phyloP scores from a whole-genome alignment of 1,284 basidiomycete genomes.

The Marasmius sp. region DNA sequence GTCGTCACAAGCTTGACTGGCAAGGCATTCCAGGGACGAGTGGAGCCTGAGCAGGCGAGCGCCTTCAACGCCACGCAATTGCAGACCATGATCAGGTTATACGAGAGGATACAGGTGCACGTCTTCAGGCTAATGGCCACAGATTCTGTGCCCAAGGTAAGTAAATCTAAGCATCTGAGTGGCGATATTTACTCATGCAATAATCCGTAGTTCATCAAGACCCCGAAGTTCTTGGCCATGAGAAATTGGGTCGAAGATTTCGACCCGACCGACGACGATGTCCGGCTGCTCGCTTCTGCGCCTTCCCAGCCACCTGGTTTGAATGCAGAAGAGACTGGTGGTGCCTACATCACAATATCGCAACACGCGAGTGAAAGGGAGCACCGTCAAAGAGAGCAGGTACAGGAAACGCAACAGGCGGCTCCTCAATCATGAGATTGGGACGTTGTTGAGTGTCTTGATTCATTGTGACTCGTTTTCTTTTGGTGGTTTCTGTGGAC shows the following conservation, averaged over 20 bases:
- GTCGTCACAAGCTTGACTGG: conserved; percentile 77
- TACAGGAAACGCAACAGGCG: conserved; percentile 20
- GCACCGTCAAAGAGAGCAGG: conserved; percentile 35
- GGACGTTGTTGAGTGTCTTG: not conserved
- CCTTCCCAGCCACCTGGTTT: conserved; percentile 71
- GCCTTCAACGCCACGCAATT: conserved; percentile 91
- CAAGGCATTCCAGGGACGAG: conserved; percentile 73
- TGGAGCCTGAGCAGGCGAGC: conserved; percentile 76
- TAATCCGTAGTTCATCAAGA: conserved; percentile 74
- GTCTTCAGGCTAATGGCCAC: conserved; percentile 98
- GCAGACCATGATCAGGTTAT: conserved; percentile 90
- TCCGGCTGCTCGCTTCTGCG: conserved; percentile 48
- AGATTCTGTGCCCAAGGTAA: conserved; percentile 93
- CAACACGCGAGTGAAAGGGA: conserved; percentile 70
- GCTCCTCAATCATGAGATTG: conserved; percentile 20
- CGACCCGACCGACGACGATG: conserved; percentile 64
- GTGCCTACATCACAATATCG: conserved; percentile 83
- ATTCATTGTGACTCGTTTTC: conserved; percentile 13
- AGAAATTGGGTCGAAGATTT: conserved; percentile 75
- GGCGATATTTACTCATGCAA: conserved; percentile 7
- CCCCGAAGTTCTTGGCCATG: conserved; percentile 72
- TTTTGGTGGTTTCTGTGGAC: conserved; percentile 24
- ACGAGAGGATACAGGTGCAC: conserved; percentile 95
- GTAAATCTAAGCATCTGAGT: conserved; percentile 18
- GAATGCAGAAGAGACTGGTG: conserved; percentile 65